phyloP scores from a whole-genome alignment of 441 rosid genomes.

The Pelargonium fulgidum region DNA sequence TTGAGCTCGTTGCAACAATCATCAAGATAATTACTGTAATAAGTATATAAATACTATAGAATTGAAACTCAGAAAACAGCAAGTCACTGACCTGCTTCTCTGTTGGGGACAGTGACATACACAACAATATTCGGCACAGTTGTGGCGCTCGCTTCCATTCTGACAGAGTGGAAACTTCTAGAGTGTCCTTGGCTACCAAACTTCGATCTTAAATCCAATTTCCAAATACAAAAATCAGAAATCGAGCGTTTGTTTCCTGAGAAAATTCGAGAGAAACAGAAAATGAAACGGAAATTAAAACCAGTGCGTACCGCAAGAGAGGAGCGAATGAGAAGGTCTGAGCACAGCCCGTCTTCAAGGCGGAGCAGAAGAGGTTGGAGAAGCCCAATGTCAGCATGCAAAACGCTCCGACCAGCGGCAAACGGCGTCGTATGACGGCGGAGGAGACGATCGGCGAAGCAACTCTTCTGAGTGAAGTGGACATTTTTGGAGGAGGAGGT shows the following conservation, averaged over 20 bases:
- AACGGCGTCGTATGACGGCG: conserved; percentile 50
- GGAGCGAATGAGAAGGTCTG: conserved; percentile 44
- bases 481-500: conserved; percentile 26
- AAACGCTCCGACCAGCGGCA: conserved; percentile 64
- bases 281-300: neutral
- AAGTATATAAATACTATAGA: neutral
- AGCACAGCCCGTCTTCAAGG: conserved; percentile 46
- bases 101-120: conserved; percentile 73
- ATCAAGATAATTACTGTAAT: neutral
- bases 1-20: neutral
- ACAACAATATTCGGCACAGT: conserved; percentile 71
- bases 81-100: conserved; percentile 55
- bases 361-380: conserved; percentile 35
- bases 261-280: neutral
- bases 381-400: conserved; percentile 60
- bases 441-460: conserved; percentile 31
- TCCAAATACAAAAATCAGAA: neutral
- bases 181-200: conserved; percentile 32
- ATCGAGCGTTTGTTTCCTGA: neutral
- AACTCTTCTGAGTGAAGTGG: conserved; percentile 21
- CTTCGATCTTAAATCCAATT: conserved; percentile 39
- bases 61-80: neutral
- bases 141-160: conserved; percentile 52
- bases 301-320: conserved; percentile 35
- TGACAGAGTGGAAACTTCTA: conserved; percentile 25